These are phyloP conservation scores for Calonectria ilicicola DNA, from an alignment of 2,329 filamentous ascomycete genomes.

Conservation along the genomic window DNA sequence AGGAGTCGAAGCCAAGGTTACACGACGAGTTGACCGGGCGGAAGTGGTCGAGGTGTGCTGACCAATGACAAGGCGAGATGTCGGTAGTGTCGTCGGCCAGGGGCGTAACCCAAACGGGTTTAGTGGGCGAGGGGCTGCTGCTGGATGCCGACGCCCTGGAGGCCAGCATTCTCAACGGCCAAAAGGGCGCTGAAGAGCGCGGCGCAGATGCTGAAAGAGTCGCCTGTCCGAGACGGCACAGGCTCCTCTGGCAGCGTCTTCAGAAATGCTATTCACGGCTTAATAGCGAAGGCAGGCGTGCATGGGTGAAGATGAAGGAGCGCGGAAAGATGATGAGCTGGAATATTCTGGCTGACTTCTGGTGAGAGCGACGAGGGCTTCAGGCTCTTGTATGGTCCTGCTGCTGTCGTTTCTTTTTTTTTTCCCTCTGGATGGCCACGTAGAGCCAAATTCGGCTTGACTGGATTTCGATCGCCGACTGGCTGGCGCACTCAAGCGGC, in stretches of 20 bases:
- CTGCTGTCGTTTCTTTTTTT: not conserved
- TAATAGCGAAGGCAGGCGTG: not conserved
- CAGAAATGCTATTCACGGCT: not conserved
- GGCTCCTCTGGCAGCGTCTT: not conserved
- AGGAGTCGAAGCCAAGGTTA: conserved; percentile 37
- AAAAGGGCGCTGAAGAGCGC: conserved; percentile 14
- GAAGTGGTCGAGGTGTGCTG: conserved; percentile 30
- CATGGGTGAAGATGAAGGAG: not conserved
- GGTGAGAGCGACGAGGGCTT: not conserved
- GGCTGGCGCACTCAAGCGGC: not conserved
- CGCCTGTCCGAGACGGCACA: not conserved
- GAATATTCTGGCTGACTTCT: not conserved
- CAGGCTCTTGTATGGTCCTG: not conserved
- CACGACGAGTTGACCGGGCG: conserved; percentile 21
- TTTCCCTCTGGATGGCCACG: not conserved
- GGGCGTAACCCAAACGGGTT: conserved; percentile 22
- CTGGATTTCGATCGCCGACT: conserved; percentile 8
- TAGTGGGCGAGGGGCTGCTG: conserved; percentile 30
- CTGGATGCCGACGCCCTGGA: conserved; percentile 30
- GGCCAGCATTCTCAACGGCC: conserved; percentile 37
- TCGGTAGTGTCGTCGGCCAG: not conserved
- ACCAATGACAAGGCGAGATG: conserved; percentile 33
- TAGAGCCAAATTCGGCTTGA: not conserved
- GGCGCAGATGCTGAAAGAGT: conserved; percentile 3
- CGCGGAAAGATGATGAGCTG: not conserved